Evolutionary conservation across 2,329 filamentous ascomycete species (phyloP), one percentile per base, ranked within the genome.

Genomic region (Fusarium irregulare): DNA sequence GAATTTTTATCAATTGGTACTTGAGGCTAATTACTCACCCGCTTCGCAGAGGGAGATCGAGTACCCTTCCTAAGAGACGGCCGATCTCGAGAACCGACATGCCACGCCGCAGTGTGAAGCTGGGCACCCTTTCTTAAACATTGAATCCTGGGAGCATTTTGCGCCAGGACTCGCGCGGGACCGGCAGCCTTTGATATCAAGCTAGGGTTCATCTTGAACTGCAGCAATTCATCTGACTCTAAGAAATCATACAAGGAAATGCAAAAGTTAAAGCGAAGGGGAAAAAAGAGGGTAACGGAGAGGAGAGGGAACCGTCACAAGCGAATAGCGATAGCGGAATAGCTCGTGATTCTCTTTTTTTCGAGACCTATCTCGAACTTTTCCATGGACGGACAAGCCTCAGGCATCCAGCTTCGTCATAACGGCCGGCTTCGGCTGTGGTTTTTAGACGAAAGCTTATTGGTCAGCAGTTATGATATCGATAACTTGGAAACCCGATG

Each of bases 121-220:
- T 73, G 71, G 49, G 76, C 78, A 75, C 75, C 75, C 72, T 80
- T 82, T 64, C 77, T 79, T 66, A 84, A 71, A 64, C 77, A 79
- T 53, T 82, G 79, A 71, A 85, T 68, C 71, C 80, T 82, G n/a
- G 75, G 80, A 75, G 79, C 75, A 71, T 78, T 78, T 62, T 83
- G 82, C 60, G 83, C 81, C 64, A 86, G 75, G 68, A 81, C 78
- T 71, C 84, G 83, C 75, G 80, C 79, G 37, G 84, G 84, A 71
- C 80, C 78, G 68, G 80, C 80, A 50, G 82, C 81, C 78, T 84
- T 86, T 65, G 80, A 80, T 64, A 86, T 72, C 69, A 85, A 74
- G 74, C 77, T 83, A 42, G 84, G 79, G 75, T 85, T 86, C 85
- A 86, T 86, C 45, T 70, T 80, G 75, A 75, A 54, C 54, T 57